Base-by-base conservation (phyloP, 306 rosid species). In the Delonix regia region DNA sequence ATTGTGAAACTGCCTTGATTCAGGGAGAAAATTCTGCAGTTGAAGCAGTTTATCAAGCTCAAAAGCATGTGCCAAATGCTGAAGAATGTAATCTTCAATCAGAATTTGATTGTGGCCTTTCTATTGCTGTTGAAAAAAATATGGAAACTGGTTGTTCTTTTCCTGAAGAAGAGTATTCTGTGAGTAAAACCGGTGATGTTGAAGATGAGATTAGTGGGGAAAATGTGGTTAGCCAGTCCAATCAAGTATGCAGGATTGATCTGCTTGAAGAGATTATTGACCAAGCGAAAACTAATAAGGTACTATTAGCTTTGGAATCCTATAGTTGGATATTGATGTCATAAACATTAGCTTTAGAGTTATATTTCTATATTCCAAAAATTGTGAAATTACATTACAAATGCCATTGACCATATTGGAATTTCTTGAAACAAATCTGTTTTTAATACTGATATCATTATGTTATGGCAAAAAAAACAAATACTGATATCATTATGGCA, bases 261-360 rank as follows among this genome's bases (percentile, higher is more conserved):
- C 68, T 86, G 82, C 94, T 95, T 86, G 96, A 93, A 66, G 88
- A 90, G 81, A 85, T 85, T 53, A 90, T 95, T 72, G 92, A 93
- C 39, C 92, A 90, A 77, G 96, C 97, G 41, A 93, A 88, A 88
- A 85, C 83, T 66, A 88, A 86, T 88, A 95, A 95, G 99, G 99
- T 95, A 88, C 64, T 53, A 21, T 70, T 74, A 28, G 65, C 73
- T 78, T 64, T 83, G 18, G 12, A n/a, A 39, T 45, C 18, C 66
- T 56, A 59, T 55, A 59, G 7, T 66, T 60, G 34, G 52, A 22
- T 41, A 21, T 71, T 51, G 33, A 22, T 66, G 33, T 66, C 8
- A 66, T 12, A 66, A 39, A 41, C 12, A 27, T 63, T 63, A 33
- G 42, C 39, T 33, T 33, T 62, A 18, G 24, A 62, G 61, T 53